Base-by-base conservation (phyloP, 805 yeast genomes). In the Maudiozyma bulderi region DNA sequence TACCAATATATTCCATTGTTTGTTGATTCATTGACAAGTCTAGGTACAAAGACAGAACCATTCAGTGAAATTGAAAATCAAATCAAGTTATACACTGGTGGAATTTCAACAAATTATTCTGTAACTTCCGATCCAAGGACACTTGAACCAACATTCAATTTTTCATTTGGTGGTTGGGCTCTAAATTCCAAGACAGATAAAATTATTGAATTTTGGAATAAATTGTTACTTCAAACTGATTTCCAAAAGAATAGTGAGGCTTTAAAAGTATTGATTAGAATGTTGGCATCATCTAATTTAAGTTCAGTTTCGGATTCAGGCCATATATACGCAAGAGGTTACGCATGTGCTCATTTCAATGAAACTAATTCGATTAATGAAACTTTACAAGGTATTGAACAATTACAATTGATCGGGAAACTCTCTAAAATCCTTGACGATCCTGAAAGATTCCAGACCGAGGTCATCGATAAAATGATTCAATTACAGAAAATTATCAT, bases 271-370 rank as follows among this genome's bases (percentile, higher is more conserved):
- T 71, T 93, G 59, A 78, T 93, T 40, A 84, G 84, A 58, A 77
- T 83, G 40, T 65, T 84, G 58, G 84, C 86, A 0, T 81, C 89
- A 34, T 90, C 87, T 57, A 86, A 86, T 59, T 71, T 87, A 50
- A 82, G 90, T 58, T 72, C 77, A 6, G 80, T 93, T 46, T 90
- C 96, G 8, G 93, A 90, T 50, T 73, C 84, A 49, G 99, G 99
- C 0, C 97, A 93, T 61, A 70, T 82, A 1, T 90, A 77, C 66
- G 96, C 98, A 2, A 75, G 80, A 55, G 72, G 80, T 5, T 77
- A 71, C 57, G 82, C 95, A 2, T 72, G 78, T 28, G 75, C 95
- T 0, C 74, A 77, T 31, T 65, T 88, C 3, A 80, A 88, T 1
- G 69, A 76, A 1, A 73, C 80, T 15, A 79, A 78, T 47, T 73